Evolutionary conservation across 139 green algal species (phyloP).

Genomic region (Closterium sp.): DNA sequence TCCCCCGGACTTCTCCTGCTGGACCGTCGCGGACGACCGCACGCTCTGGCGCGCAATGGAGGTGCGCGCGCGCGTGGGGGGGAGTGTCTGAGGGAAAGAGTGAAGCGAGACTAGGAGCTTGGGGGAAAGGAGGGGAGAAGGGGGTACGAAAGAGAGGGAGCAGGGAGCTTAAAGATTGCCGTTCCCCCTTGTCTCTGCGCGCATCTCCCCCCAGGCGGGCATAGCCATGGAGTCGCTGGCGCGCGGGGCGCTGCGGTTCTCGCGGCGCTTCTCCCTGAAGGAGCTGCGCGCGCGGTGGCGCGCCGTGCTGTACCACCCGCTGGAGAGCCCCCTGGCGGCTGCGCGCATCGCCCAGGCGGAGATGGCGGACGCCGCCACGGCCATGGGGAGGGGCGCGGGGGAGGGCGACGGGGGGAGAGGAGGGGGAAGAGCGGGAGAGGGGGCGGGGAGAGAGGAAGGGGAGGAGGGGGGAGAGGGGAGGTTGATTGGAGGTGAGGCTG

Average conservation of each 20-base stretch:
- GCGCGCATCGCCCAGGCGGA: constrained; percentile 6
- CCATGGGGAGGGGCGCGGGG: background rate
- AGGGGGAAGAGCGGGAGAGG: background rate
- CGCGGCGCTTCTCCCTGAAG: constrained; percentile 34
- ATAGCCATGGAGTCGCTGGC: constrained; percentile 46
- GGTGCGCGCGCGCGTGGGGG: constrained; percentile 5
- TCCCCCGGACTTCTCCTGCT: constrained; percentile 33
- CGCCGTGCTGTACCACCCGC: constrained; percentile 44
- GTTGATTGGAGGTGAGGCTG: background rate
- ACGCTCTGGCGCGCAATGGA: constrained; percentile 47
- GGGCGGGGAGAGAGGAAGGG: background rate
- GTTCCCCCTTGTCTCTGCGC: background rate
- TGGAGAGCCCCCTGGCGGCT: constrained; percentile 15
- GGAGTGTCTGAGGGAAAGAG: too few relatives aligned
- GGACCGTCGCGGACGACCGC: constrained; percentile 48
- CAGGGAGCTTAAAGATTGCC: background rate
- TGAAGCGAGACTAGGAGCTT: too few relatives aligned
- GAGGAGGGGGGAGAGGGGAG: background rate
- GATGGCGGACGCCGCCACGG: background rate
- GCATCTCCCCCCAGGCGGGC: constrained; percentile 22
- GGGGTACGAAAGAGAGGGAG: background rate
- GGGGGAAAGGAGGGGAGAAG: background rate
- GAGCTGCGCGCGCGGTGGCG: constrained; percentile 45
- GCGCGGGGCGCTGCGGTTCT: constrained; percentile 48
- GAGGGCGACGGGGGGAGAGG: background rate